Conservation (phyloP, 192 early-diverging fungal genomes). For the Coemansia sp. region DNA sequence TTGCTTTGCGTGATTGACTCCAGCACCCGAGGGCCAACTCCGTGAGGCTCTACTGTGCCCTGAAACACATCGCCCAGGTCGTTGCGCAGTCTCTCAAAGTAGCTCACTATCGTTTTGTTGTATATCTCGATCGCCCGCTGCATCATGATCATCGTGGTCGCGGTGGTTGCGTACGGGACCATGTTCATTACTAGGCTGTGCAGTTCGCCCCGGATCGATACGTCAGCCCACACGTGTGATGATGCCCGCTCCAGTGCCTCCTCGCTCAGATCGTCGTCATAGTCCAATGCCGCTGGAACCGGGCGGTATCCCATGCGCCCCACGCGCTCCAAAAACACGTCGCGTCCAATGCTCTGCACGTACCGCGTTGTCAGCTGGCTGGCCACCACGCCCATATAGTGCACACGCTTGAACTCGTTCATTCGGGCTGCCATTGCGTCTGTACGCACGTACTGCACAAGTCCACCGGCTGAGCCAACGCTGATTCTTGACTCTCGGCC, state of each 20-base stretch:
- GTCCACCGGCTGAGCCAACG: neutral
- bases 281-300: conserved; percentile 26
- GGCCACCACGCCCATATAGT: conserved; percentile 29
- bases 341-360: conserved; percentile 21
- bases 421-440: conserved; percentile 12
- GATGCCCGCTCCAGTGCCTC: conserved; percentile 23
- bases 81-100: neutral
- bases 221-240: conserved; percentile 17
- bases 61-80: conserved; percentile 1
- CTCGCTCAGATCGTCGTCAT: conserved; percentile 26
- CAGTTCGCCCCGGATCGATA: conserved; percentile 31
- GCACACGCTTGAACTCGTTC: conserved; percentile 20
- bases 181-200: conserved; percentile 28
- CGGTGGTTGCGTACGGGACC: conserved; percentile 28
- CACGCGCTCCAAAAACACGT: conserved; percentile 22
- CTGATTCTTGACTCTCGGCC: conserved; percentile 1
- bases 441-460: conserved; percentile 6
- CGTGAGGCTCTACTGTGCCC: neutral
- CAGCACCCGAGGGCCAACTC: neutral
- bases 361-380: conserved; percentile 23
- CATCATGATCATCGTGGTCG: conserved; percentile 38
- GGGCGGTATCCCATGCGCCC: conserved; percentile 19
- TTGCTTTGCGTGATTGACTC: neutral
- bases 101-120: conserved; percentile 33
- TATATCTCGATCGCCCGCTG: conserved; percentile 39